phyloP scores from a whole-genome alignment of 768 basidiomycete species.

The Pisolithus albus region DNA sequence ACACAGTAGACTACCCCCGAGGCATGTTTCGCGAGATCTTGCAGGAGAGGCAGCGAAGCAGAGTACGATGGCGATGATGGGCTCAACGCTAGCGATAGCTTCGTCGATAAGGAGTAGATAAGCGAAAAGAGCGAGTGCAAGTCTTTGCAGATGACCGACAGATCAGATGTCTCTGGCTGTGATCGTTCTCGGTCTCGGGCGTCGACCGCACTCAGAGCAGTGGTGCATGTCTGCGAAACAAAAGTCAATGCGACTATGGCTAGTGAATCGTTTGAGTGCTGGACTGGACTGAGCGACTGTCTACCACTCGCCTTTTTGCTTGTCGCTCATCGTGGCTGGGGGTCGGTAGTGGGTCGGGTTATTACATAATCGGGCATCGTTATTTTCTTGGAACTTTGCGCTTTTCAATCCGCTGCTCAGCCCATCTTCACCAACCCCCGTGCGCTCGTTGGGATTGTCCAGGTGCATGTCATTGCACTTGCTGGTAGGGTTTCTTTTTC shows the following conservation, averaged over 20 bases:
- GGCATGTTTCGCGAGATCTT: constrained; percentile 44
- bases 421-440: background rate
- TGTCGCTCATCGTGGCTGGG: constrained; percentile 28
- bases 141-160: constrained; percentile 46
- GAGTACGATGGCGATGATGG: constrained; percentile 47
- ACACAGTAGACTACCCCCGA: constrained; percentile 47
- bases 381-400: background rate
- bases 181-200: background rate
- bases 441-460: background rate
- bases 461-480: constrained; percentile 7
- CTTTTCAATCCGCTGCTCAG: background rate
- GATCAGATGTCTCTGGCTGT: constrained; percentile 14
- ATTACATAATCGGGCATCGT: constrained; percentile 12
- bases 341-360: background rate
- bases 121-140: constrained; percentile 51
- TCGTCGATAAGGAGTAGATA: constrained; percentile 51
- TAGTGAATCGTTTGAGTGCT: background rate
- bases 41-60: constrained; percentile 45
- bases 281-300: background rate
- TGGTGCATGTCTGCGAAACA: constrained; percentile 14
- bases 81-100: constrained; percentile 56
- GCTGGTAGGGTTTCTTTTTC: constrained; percentile 6
- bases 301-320: constrained; percentile 31
- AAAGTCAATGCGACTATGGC: constrained; percentile 10
- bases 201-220: constrained; percentile 10